These are phyloP conservation scores for Chlamydomonas incerta DNA, from an alignment of 139 green algal species.

Conservation along the genomic window DNA sequence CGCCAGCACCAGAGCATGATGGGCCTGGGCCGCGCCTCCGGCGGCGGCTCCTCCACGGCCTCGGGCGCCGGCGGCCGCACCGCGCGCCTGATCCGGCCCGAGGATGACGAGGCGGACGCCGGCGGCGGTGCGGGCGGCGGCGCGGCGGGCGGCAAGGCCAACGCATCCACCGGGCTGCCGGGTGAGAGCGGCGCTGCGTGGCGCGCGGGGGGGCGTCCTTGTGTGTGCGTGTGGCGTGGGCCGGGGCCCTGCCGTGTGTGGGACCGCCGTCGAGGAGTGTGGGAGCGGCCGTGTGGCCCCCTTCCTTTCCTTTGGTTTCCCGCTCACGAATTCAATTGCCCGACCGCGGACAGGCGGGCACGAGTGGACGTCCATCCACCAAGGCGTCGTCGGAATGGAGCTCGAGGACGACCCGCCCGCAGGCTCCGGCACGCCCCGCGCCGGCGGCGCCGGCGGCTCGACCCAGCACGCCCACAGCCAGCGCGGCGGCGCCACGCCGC, in stretches of 20 bases:
- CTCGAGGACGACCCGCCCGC: background rate
- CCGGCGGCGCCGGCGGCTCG: background rate
- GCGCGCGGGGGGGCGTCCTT: background rate
- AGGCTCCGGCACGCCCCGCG: background rate
- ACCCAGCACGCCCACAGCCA: background rate
- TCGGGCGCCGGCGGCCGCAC: background rate
- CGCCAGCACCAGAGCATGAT: background rate
- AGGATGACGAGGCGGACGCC: background rate
- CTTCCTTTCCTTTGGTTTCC: too few relatives aligned
- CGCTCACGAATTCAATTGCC: too few relatives aligned
- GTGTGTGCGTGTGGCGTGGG: background rate
- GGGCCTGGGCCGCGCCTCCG: background rate
- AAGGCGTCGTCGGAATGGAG: slow-evolving; percentile 22
- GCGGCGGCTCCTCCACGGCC: background rate
- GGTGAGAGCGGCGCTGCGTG: background rate
- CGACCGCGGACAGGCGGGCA: background rate
- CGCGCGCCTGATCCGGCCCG: background rate
- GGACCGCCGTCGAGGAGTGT: too few relatives aligned
- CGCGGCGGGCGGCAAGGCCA: background rate
- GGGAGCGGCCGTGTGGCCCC: too few relatives aligned
- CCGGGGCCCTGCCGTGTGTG: background rate
- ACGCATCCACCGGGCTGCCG: background rate
- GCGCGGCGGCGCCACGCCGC: background rate
- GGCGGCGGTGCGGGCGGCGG: too few relatives aligned
- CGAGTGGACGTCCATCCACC: slow-evolving; percentile 5